Evolutionary conservation across 1,139 yeast species (phyloP).

Genomic region (Candida albicans): DNA sequence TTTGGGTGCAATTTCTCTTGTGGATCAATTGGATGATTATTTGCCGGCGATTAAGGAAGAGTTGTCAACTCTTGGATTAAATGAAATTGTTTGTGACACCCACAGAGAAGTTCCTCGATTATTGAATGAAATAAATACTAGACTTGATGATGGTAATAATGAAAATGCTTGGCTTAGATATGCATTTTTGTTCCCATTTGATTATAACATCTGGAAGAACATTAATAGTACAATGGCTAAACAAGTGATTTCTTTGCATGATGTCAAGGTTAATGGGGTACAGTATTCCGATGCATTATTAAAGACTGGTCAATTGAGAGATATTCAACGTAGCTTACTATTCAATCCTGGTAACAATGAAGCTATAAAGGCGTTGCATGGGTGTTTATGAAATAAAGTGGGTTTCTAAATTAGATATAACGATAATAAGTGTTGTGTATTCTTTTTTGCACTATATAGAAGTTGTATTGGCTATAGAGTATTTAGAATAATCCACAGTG

Average conservation of each 20-base stretch:
- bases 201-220: constrained; percentile 65
- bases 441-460: neutral
- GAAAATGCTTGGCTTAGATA: constrained; percentile 61
- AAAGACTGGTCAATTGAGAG: constrained; percentile 46
- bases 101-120: constrained; percentile 60
- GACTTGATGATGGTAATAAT: constrained; percentile 21
- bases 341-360: constrained; percentile 27
- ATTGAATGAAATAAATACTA: constrained; percentile 50
- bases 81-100: constrained; percentile 49
- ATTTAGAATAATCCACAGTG: constrained; percentile 49
- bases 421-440: neutral
- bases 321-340: constrained; percentile 57
- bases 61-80: constrained; percentile 50
- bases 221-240: constrained; percentile 50
- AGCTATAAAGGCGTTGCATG: constrained; percentile 14
- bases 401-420: neutral
- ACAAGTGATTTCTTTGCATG: constrained; percentile 46
- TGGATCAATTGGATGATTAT: constrained; percentile 61
- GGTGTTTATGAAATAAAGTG: constrained; percentile 11
- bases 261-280: constrained; percentile 51
- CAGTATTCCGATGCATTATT: constrained; percentile 55
- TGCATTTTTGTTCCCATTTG: constrained; percentile 74
- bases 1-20: constrained; percentile 77
- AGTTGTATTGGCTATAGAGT: constrained; percentile 23
- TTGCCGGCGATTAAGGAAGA: constrained; percentile 68